Evolutionary conservation across 2,329 filamentous ascomycete genomes (phyloP), one percentile per base, ranked within the genome.

Genomic region (Ambrosiella beaveri): DNA sequence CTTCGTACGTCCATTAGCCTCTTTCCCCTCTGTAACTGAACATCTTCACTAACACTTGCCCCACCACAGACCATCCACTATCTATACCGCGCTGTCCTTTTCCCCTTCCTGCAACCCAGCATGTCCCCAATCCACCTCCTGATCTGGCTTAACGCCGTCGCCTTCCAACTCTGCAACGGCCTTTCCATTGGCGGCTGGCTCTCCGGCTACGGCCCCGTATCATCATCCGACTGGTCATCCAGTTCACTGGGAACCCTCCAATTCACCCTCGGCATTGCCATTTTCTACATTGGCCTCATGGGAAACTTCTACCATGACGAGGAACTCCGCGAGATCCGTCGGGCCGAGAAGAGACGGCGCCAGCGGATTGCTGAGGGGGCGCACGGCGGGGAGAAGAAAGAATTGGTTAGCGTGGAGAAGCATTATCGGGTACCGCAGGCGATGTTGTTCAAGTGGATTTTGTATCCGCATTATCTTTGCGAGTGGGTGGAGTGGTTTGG

Each of bases 401-500:
- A 51, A 39, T 61, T 63, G 41, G 54, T 65, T 62, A 71, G 75
- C 60, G 82, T 86, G 61, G 78, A 86, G 51, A 95, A 93, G 71
- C 80, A 94, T 61, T 97, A 97, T 68, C 81, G 86, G 71, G 79
- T 98, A 56, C 93, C 93, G 0, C 75, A 87, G 66, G 84, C 84
- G 55, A 89, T 90, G 0, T 71, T 95, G 54, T 98, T 97, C 71
- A 75, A 78, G 63, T 84, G 82, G 65, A 79, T 95, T 66, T 76
- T 97, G 60, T 95, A 85, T 69, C 89, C 93, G 63, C 93, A 98
- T 69, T 98, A 96, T 69, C 75, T 95, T n/a, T 86, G 84, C 67
- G 93, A 98, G 72, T 98, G 93, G 93, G 68, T 95, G 57, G 93
- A 98, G 75, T 98, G 93, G 93, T 69, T 78, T 2, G 93, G 93